Percentiles rank a stretch among this genome's conserved stretches.
Evolutionary conservation across 495 filamentous ascomycete genomes (phyloP).

Genomic region (Penicillium atrosanguineum): DNA sequence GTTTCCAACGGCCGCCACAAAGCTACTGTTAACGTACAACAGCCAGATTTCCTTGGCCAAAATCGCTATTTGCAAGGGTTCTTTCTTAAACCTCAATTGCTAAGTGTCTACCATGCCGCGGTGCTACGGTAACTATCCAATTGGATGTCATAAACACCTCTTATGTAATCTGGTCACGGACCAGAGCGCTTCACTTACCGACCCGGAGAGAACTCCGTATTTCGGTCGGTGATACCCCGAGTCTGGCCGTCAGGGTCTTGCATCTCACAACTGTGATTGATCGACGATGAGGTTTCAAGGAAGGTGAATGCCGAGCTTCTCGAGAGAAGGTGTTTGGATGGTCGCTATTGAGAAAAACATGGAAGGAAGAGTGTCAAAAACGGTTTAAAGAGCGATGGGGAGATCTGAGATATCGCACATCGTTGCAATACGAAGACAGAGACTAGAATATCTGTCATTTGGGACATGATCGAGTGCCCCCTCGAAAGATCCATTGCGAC

Average conservation of each 20-base stretch:
- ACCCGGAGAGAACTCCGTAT: conserved; percentile 20
- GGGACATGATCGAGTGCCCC: neutral
- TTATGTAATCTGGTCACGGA: neutral
- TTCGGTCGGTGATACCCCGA: conserved; percentile 17
- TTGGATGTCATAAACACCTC: neutral
- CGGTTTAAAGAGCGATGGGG: neutral
- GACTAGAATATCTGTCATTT: neutral
- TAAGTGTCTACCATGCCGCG: too few species aligned
- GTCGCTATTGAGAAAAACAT: neutral
- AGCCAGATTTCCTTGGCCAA: too few species aligned
- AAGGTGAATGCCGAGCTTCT: conserved; percentile 3
- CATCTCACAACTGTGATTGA: neutral
- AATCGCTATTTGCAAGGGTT: too few species aligned
- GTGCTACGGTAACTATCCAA: too few species aligned
- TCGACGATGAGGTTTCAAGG: neutral
- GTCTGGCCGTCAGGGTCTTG: neutral
- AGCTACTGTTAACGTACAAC: too few species aligned
- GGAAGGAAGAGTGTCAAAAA: neutral
- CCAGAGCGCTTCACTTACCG: neutral
- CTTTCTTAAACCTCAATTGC: too few species aligned
- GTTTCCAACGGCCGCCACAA: too few species aligned
- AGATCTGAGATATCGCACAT: neutral
- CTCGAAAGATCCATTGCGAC: neutral
- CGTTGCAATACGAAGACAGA: neutral
- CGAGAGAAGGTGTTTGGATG: neutral